Evolutionary conservation across 208 protist species (phyloP).

Genomic region (Borovskyia barvae): DNA sequence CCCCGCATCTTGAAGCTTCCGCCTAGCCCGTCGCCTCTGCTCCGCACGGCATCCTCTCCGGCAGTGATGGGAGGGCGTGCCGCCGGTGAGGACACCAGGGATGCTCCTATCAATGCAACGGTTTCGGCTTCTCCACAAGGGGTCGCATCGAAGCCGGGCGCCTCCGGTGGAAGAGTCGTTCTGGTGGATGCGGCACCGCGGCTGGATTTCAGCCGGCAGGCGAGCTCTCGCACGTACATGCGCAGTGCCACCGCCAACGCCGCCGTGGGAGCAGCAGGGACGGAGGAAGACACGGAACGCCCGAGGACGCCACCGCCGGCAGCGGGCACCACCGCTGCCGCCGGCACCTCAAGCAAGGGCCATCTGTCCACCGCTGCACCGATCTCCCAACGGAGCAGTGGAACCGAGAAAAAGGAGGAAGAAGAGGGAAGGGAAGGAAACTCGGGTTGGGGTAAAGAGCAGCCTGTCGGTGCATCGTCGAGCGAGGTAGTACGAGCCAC

Average conservation of each 20-base stretch:
- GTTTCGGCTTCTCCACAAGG: neutral
- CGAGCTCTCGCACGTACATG: conserved; percentile 10
- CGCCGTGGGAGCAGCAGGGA: neutral
- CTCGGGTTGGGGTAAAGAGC: no score
- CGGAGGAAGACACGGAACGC: neutral
- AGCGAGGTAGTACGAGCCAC: no score
- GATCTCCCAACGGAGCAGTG: neutral
- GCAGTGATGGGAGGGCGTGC: neutral
- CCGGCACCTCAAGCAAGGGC: no score
- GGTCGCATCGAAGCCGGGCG: conserved; percentile 1
- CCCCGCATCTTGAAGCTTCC: conserved; percentile 23
- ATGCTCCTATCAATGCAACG: neutral
- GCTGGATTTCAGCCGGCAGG: conserved; percentile 35
- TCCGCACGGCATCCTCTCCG: conserved; percentile 16
- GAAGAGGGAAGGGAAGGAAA: neutral
- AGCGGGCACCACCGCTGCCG: neutral
- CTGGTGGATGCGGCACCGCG: conserved; percentile 32
- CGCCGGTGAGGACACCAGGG: neutral
- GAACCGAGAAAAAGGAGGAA: conserved; percentile 1
- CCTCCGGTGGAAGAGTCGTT: conserved; percentile 3
- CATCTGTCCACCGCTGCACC: no score
- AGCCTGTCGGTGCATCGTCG: no score
- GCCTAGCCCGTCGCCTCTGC: conserved; percentile 9
- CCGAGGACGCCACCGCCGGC: conserved; percentile 1
- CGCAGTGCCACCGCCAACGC: conserved; percentile 20